Evolutionary conservation across 2,329 filamentous ascomycete species (phyloP).

Genomic region (Apiospora rasikravindrae): DNA sequence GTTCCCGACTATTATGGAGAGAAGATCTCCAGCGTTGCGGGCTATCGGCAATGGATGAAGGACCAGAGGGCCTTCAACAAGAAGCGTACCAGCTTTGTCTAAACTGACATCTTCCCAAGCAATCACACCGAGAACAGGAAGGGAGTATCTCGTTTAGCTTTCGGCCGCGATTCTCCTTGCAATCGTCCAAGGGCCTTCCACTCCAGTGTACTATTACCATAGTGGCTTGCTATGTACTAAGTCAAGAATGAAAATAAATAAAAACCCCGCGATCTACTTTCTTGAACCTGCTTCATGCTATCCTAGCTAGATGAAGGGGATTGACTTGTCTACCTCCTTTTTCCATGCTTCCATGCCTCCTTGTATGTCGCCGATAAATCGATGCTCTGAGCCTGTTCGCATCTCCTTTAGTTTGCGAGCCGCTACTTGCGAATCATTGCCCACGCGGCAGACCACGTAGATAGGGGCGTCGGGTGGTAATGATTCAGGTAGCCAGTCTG

Average conservation of each 20-base stretch:
- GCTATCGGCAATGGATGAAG: constrained; percentile 95
- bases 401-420: constrained; percentile 68
- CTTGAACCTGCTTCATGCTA: constrained; percentile 6
- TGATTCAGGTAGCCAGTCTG: constrained; percentile 46
- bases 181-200: constrained; percentile 6
- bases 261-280: background rate
- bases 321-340: constrained; percentile 63
- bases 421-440: constrained; percentile 79
- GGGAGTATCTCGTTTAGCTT: background rate
- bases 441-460: constrained; percentile 74
- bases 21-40: constrained; percentile 92
- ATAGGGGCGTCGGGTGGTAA: constrained; percentile 57
- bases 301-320: constrained; percentile 55
- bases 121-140: background rate
- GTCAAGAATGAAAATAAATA: background rate
- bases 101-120: constrained; percentile 22
- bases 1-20: constrained; percentile 98
- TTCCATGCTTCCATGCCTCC: constrained; percentile 79
- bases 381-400: constrained; percentile 57
- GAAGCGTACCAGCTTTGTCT: constrained; percentile 74
- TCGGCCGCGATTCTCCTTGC: background rate
- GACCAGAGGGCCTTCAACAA: constrained; percentile 97
- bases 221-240: background rate
- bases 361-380: constrained; percentile 71
- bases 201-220: constrained; percentile 3